A percentile compares a stretch with the other conserved stretches of the same genome.
Evolutionary conservation across 306 rosid species (phyloP).

Genomic region (Cotoneaster glaucophyllus): DNA sequence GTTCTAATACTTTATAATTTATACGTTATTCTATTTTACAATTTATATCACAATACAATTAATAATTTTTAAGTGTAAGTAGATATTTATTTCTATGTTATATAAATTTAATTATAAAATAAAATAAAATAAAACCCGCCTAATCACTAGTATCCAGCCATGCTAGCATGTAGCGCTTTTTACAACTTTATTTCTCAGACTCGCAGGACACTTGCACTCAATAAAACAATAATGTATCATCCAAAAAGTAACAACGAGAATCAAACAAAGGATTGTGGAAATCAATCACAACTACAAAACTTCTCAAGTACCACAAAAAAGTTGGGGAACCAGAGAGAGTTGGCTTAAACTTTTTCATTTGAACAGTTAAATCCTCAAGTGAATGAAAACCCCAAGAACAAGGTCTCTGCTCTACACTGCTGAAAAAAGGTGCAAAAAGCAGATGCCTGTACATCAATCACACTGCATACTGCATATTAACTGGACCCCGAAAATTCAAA

Average conservation of each 20-base stretch:
- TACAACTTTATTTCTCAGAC: too few relatives aligned
- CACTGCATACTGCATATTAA: constrained; percentile 24
- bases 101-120: too few relatives aligned
- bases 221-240: neutral
- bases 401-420: neutral
- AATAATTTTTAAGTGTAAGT: too few relatives aligned
- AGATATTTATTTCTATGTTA: too few relatives aligned
- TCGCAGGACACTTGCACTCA: neutral
- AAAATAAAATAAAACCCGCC: too few relatives aligned
- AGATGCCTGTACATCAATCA: constrained; percentile 3
- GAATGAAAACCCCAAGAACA: neutral
- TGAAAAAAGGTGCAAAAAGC: neutral
- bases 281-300: neutral
- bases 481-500: constrained; percentile 1
- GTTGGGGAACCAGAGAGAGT: neutral
- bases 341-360: neutral
- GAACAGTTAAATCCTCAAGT: neutral
- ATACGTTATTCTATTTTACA: too few relatives aligned
- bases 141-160: too few relatives aligned
- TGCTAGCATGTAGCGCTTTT: too few relatives aligned
- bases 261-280: neutral
- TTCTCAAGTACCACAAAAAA: neutral
- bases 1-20: too few relatives aligned
- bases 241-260: neutral
- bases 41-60: too few relatives aligned